Base-by-base conservation (phyloP, 176 grass and related monocot species). In the Juncus inflexus region DNA sequence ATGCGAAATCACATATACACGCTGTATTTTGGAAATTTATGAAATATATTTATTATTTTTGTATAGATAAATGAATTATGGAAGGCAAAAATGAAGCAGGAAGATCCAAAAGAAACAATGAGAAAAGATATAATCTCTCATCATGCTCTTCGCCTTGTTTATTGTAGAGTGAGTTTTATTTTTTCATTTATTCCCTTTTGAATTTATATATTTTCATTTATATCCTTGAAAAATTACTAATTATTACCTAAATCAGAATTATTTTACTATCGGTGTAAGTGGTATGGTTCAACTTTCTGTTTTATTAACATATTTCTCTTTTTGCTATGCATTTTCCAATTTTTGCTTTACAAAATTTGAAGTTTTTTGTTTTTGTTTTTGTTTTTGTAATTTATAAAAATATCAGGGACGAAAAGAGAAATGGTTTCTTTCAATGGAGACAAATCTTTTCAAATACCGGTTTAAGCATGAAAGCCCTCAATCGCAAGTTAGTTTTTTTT, bases 391-490 rank as follows among this genome's bases (percentile, higher is more conserved):
- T 16, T 58, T n/a, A 43, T 14, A 35, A 42, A 56, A 37, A 70
- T 70, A 69, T 8, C 47, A 97, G 92, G 62, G 92, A 97, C 55
- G 92, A 97, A 41, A 72, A 91, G 71, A 77, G 92, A 19, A 87
- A 59, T 97, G 92, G 92, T 97, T 97, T 86, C 87, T 97, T 56
- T 97, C 87, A 64, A 89, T 91, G 85, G 87, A 91, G 80, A 91
- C 88, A 50, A 50, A 74, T 53, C 85, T 97, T 69, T 91, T 91
- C 49, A 77, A 84, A 60, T 89, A 89, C 53, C 79, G 92, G 12
- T 97, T 89, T 77, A 76, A 87, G 15, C 72, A 89, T 7, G 84
- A 91, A 77, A 89, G 43, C 52, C 52, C 52, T n/a, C 87, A 97
- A 64, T 87, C 92, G 58, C 92, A 97, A 87, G 92, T 91, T 64